Base-by-base conservation (phyloP, 1,284 basidiomycete species). In the Violaceomyces palustris region DNA sequence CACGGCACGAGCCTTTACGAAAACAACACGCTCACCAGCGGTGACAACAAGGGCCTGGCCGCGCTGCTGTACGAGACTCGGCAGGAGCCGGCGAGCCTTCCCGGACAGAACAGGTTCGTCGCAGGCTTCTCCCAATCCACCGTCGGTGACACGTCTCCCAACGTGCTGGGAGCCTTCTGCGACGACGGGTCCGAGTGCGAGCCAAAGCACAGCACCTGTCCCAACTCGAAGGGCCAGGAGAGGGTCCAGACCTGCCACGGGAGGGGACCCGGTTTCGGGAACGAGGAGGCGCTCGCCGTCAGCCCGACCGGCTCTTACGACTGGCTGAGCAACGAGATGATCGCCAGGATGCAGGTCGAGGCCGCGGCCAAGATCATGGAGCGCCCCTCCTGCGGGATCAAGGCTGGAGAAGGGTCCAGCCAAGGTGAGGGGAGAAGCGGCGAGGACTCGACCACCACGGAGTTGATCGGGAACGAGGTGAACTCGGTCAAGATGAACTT, bases 1-100 rank as follows among this genome's bases (percentile, higher is more conserved):
- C 87, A 88, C 74, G 85, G 86, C 5, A 63, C 60, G 2, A 54
- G 50, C 27, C 44, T 63, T 26, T 63, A 63, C 46, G 60, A 65
- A 45, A 67, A 67, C 60, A 67, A 67, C 34, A 67, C 64, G 12
- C 49, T 67, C 12, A 65, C 62, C 5, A 58, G 53, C 23, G 50
- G 48, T 9, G 64, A 67, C 36, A 67, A 67, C 56, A 67, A 67
- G 38, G 64, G 64, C 24, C 45, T 67, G 3, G 64, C 64, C 3
- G 64, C 64, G n/a, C 32, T 67, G 19, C 15, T 65, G 36, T 54
- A 57, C 47, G 63, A 64, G 29, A 48, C 46, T n/a, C 56, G 45
- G 3, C 39, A 54, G 41, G 36, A 59, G 36, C 59, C 59, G 2
- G 57, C 54, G 14, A 42, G 33, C 27, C 44, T 66, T 18, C 64